A percentile compares a stretch with the other conserved stretches of the same genome.
Conservation (phyloP, 495 filamentous ascomycete species). For the Aspergillus baeticus region DNA sequence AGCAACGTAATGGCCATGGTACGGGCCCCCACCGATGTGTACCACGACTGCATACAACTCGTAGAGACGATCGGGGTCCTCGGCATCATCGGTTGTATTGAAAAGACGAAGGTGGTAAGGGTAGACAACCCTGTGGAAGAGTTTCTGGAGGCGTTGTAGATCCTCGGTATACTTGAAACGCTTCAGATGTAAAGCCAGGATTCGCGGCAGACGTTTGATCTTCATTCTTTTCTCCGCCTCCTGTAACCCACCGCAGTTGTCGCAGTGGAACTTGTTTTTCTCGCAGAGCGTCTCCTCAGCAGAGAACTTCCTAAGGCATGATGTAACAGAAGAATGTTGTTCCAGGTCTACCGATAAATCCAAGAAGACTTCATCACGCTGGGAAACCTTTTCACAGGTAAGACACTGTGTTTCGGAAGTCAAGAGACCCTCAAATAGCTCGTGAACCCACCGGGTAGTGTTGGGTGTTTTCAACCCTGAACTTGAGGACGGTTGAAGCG, state of each 20-base stretch:
- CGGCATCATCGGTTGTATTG: constrained; percentile 96
- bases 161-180: constrained; percentile 98
- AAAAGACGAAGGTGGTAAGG: constrained; percentile 95
- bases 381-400: constrained; percentile 93
- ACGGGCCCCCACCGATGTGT: constrained; percentile 96
- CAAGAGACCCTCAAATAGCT: constrained; percentile 91
- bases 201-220: constrained; percentile 89
- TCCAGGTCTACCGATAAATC: constrained; percentile 96
- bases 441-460: constrained; percentile 89
- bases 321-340: constrained; percentile 93
- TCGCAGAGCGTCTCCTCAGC: constrained; percentile 99
- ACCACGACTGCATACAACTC: constrained; percentile 98
- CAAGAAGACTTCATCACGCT: constrained; percentile 91
- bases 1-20: constrained; percentile 95
- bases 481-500: constrained; percentile 44
- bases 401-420: constrained; percentile 96
- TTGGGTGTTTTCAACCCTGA: constrained; percentile 44
- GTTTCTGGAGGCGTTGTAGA: constrained; percentile 86
- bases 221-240: constrained; percentile 99
- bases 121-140: constrained; percentile 96
- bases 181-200: constrained; percentile 90
- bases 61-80: constrained; percentile 92
- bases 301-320: constrained; percentile 92
- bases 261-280: constrained; percentile 97
- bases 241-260: constrained; percentile 93